phyloP scores from a whole-genome alignment of 805 yeast species.

The Dipodascopsis uninucleata region DNA sequence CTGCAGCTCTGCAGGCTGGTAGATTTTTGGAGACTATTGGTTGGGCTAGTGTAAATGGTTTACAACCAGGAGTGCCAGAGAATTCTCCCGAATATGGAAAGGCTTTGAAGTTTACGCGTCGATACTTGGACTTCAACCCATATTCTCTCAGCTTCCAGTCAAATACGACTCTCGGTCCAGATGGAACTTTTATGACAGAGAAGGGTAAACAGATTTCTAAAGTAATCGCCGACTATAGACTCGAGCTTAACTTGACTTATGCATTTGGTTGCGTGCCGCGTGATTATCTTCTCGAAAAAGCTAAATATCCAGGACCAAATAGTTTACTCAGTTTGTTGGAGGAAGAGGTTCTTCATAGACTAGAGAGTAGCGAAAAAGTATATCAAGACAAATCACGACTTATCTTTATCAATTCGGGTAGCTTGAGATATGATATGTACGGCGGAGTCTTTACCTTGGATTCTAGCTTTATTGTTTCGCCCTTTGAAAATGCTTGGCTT shows the following conservation, averaged over 20 bases:
- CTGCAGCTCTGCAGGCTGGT: constrained; percentile 88
- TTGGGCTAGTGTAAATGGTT: constrained; percentile 57
- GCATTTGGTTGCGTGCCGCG: constrained; percentile 63
- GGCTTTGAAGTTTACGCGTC: constrained; percentile 45
- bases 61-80: constrained; percentile 10
- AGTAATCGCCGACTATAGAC: constrained; percentile 44
- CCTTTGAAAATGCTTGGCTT: constrained; percentile 79
- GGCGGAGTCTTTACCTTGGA: constrained; percentile 80
- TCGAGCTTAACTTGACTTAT: constrained; percentile 50
- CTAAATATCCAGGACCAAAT: constrained; percentile 55
- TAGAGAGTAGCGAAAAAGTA: constrained; percentile 31
- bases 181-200: constrained; percentile 48
- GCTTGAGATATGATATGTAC: constrained; percentile 80
- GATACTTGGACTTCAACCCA: constrained; percentile 78
- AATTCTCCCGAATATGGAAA: constrained; percentile 31
- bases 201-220: constrained; percentile 51
- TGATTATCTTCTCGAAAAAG: constrained; percentile 63
- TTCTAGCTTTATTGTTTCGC: constrained; percentile 77
- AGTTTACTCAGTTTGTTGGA: constrained; percentile 61
- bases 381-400: constrained; percentile 43
- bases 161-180: constrained; percentile 28
- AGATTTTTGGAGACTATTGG: constrained; percentile 93
- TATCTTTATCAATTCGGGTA: constrained; percentile 78
- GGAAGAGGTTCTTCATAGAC: constrained; percentile 50
- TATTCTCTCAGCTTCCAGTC: constrained; percentile 69